Evolutionary conservation across 2,329 filamentous ascomycete species (phyloP).

Genomic region (Hyphodiscus sp.): DNA sequence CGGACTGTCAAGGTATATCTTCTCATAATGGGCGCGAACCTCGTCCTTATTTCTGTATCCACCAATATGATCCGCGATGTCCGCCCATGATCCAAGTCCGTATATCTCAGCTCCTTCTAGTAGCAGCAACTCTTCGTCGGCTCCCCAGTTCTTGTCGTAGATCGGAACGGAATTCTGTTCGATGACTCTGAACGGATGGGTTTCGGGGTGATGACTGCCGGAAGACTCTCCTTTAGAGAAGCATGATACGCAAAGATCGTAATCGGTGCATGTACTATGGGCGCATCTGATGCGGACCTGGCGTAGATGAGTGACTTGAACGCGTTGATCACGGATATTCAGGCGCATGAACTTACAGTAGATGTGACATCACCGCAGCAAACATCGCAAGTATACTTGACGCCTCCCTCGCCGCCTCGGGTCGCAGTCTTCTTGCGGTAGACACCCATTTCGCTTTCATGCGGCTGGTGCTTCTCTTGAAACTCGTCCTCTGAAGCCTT

Average conservation of each 20-base stretch:
- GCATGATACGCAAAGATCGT: slow-evolving; percentile 93
- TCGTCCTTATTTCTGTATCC: slow-evolving; percentile 93
- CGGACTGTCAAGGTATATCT: slow-evolving; percentile 77
- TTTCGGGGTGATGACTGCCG: slow-evolving; percentile 77
- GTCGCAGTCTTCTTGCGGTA: slow-evolving; percentile 93
- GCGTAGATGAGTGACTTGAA: neutral
- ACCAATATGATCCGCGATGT: slow-evolving; percentile 96
- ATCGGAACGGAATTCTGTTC: slow-evolving; percentile 98
- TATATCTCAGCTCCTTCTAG: slow-evolving; percentile 95
- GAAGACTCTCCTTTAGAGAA: slow-evolving; percentile 78
- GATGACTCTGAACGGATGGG: slow-evolving; percentile 87
- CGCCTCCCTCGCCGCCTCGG: slow-evolving; percentile 77
- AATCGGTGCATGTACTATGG: slow-evolving; percentile 70
- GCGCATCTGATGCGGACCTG: slow-evolving; percentile 95
- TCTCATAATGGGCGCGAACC: slow-evolving; percentile 87
- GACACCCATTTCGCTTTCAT: slow-evolving; percentile 62
- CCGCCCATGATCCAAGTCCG: slow-evolving; percentile 92
- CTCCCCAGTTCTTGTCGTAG: slow-evolving; percentile 90
- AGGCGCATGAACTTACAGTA: slow-evolving; percentile 57
- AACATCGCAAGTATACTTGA: slow-evolving; percentile 96
- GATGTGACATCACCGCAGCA: slow-evolving; percentile 96
- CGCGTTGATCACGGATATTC: slow-evolving; percentile 2
- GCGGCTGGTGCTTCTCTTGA: neutral
- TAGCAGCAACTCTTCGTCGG: slow-evolving; percentile 90
- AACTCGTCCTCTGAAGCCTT: neutral